A percentile compares a stretch with the other conserved stretches of the same genome.
Conservation (phyloP, 2,329 filamentous ascomycete species). For the Westerdykella ornata region DNA sequence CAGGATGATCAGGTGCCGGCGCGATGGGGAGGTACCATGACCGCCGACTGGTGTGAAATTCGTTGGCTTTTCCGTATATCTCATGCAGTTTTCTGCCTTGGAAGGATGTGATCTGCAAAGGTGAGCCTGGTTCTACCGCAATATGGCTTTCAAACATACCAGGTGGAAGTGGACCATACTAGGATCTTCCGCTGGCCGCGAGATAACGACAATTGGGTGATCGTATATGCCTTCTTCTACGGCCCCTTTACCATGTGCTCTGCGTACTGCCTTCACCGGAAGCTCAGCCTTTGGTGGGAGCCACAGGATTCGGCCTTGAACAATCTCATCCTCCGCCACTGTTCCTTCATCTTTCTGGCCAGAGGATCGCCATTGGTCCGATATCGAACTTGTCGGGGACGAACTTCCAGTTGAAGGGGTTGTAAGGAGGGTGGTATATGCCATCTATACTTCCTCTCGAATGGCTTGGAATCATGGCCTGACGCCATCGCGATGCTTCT, state of each 20-base stretch:
- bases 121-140: conserved; percentile 8
- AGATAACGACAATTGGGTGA: conserved; percentile 30
- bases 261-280: conserved; percentile 20
- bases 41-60: conserved; percentile 28
- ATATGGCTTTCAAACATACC: conserved; percentile 3
- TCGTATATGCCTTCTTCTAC: conserved; percentile 31
- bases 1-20: conserved; percentile 27
- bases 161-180: conserved; percentile 31
- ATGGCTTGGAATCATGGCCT: not conserved
- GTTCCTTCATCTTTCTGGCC: conserved; percentile 10
- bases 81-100: conserved; percentile 29
- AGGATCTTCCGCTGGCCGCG: conserved; percentile 21
- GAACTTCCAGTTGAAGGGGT: no score
- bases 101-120: conserved; percentile 28
- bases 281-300: conserved; percentile 25
- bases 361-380: conserved; percentile 1
- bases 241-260: conserved; percentile 27
- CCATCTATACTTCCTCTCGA: not conserved
- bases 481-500: not conserved
- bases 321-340: conserved; percentile 14
- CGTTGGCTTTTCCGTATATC: conserved; percentile 27
- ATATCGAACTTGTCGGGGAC: not conserved
- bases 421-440: no score
- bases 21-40: conserved; percentile 32
- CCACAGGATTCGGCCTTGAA: conserved; percentile 28